phyloP scores from a whole-genome alignment of 257 asterid species.

The Rauvolfia tetraphylla region DNA sequence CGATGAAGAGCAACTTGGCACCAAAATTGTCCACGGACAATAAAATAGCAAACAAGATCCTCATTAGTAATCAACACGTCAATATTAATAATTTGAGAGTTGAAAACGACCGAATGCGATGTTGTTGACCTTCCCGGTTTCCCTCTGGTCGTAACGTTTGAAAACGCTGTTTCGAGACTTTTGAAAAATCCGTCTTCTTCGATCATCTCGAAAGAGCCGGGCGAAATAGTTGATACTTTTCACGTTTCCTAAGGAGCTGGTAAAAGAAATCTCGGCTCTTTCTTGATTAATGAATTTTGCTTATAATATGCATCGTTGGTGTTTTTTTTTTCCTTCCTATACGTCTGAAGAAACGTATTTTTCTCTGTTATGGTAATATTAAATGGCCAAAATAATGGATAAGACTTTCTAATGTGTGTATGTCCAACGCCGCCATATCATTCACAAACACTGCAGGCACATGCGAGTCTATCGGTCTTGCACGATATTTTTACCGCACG shows the following conservation, averaged over 20 bases:
- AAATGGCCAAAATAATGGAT: no score
- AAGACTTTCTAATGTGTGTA: neutral
- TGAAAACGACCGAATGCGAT: neutral
- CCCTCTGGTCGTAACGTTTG: neutral
- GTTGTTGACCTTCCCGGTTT: neutral
- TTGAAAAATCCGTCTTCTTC: neutral
- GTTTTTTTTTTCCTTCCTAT: no score
- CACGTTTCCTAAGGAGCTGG: neutral
- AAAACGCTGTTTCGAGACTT: neutral
- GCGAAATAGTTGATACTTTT: neutral
- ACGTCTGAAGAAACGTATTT: no score
- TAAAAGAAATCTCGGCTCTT: neutral
- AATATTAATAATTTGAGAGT: neutral
- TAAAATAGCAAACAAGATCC: no score
- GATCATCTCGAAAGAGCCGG: neutral
- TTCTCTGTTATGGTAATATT: neutral
- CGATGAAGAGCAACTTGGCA: neutral
- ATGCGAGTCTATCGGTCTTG: no score
- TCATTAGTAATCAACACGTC: no score
- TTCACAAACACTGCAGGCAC: neutral
- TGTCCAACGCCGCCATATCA: neutral
- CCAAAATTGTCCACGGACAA: neutral
- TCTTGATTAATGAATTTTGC: neutral
- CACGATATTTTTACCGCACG: no score
- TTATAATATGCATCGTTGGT: neutral